Evolutionary conservation across 2,329 filamentous ascomycete genomes (phyloP).

Genomic region (Mycosphaerelloides madeirae): DNA sequence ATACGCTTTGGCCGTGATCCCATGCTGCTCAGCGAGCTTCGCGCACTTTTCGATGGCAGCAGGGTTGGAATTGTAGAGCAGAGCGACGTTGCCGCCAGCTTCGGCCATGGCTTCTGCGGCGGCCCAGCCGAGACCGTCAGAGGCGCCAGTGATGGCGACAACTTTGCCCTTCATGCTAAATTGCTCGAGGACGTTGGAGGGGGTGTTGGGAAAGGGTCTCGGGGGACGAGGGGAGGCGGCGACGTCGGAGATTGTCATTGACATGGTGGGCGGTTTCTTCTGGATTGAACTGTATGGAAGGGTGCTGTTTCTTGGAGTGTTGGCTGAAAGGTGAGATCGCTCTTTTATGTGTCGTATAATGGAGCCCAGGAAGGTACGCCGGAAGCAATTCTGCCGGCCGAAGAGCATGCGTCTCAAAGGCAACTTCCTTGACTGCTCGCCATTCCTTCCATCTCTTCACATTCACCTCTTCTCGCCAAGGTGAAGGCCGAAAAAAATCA

Average conservation of each 20-base stretch:
- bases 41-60: neutral
- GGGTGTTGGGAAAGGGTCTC: constrained; percentile 24
- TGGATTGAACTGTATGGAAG: too few species aligned
- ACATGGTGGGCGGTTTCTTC: constrained; percentile 1
- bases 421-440: too few species aligned
- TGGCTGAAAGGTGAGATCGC: too few species aligned
- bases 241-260: constrained; percentile 8
- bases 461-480: too few species aligned
- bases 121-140: constrained; percentile 77
- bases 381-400: too few species aligned
- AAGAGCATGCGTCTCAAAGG: too few species aligned
- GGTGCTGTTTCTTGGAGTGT: too few species aligned
- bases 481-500: too few species aligned
- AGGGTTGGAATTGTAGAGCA: constrained; percentile 72
- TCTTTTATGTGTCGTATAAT: too few species aligned
- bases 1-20: constrained; percentile 43
- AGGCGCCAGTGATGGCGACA: constrained; percentile 80
- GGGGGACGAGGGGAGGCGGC: constrained; percentile 9
- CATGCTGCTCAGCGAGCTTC: constrained; percentile 18
- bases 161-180: constrained; percentile 64
- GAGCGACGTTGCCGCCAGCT: constrained; percentile 78
- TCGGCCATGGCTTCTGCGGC: constrained; percentile 87
- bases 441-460: too few species aligned
- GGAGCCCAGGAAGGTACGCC: too few species aligned
- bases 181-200: constrained; percentile 15